phyloP scores from a whole-genome alignment of 176 grass and related monocot species.

The Lolium rigidum region DNA sequence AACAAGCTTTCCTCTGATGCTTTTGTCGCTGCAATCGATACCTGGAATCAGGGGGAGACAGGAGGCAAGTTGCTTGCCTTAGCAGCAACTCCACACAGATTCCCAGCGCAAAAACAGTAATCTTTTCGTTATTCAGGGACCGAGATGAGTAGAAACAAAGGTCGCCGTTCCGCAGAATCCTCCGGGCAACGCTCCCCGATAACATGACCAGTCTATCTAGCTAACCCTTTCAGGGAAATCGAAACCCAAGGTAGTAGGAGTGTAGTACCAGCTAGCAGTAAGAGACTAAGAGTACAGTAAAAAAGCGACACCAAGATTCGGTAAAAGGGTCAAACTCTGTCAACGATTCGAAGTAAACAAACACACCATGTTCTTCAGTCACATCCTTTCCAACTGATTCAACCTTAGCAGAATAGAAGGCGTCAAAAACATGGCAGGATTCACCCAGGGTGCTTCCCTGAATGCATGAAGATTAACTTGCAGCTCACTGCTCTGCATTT shows the following conservation, averaged over 20 bases:
- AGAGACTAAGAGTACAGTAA: not conserved
- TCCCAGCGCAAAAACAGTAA: constrained; percentile 31
- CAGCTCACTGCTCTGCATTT: not conserved
- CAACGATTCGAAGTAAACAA: not conserved
- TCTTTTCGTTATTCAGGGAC: constrained; percentile 5
- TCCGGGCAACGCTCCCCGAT: constrained; percentile 35
- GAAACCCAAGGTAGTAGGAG: not conserved
- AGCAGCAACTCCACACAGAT: constrained; percentile 40
- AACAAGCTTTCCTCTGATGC: not conserved
- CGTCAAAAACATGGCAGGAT: not conserved
- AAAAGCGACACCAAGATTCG: not conserved
- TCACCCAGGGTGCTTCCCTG: not conserved
- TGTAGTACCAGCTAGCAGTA: not conserved
- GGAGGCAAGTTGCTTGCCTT: constrained; percentile 43
- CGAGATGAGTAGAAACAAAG: constrained; percentile 45
- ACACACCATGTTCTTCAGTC: too few relatives aligned
- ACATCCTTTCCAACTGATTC: not conserved
- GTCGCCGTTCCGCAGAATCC: constrained; percentile 43
- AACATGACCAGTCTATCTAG: not conserved
- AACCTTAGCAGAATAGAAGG: not conserved
- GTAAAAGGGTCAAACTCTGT: not conserved
- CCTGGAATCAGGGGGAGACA: constrained; percentile 36
- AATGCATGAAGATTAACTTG: not conserved
- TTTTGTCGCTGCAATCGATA: not conserved
- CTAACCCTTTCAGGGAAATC: not conserved